These are phyloP conservation scores for Salix suchowensis DNA, from an alignment of 345 rosid genomes.

Conservation along the genomic window DNA sequence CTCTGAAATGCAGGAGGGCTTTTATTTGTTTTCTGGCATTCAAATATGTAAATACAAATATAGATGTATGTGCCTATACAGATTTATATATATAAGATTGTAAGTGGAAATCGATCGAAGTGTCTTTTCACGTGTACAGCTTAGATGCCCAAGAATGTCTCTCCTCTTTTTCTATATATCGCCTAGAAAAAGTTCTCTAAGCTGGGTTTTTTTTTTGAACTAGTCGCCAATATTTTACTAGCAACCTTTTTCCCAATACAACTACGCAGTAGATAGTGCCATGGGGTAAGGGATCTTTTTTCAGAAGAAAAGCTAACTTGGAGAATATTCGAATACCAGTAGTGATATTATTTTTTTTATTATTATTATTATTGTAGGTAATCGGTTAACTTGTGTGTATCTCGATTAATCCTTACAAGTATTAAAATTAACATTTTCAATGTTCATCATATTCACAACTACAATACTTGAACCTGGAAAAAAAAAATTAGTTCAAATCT, in stretches of 20 bases:
- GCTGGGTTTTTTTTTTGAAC: neutral
- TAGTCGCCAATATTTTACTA: too few species aligned
- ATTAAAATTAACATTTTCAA: too few species aligned
- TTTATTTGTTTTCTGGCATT: neutral
- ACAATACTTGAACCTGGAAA: accelerated
- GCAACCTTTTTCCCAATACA: too few species aligned
- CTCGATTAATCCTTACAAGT: accelerated
- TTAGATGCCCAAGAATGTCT: slow-evolving; percentile 3
- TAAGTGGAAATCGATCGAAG: neutral
- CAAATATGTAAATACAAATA: neutral
- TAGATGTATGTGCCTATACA: neutral
- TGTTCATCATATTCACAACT: accelerated
- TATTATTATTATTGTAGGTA: too few species aligned
- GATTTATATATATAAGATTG: neutral
- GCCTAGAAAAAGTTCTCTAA: neutral
- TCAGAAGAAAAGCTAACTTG: too few species aligned
- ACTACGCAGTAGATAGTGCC: too few species aligned
- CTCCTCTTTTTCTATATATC: neutral
- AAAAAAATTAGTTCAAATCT: too few species aligned
- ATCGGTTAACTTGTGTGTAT: accelerated
- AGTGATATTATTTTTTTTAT: too few species aligned
- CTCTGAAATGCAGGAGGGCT: neutral
- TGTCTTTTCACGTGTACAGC: slow-evolving; percentile 20
- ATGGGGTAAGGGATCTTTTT: too few species aligned
- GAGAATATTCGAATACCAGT: too few species aligned